phyloP scores from a whole-genome alignment of 176 grass and related monocot genomes.

The Pontederia crassipes region DNA sequence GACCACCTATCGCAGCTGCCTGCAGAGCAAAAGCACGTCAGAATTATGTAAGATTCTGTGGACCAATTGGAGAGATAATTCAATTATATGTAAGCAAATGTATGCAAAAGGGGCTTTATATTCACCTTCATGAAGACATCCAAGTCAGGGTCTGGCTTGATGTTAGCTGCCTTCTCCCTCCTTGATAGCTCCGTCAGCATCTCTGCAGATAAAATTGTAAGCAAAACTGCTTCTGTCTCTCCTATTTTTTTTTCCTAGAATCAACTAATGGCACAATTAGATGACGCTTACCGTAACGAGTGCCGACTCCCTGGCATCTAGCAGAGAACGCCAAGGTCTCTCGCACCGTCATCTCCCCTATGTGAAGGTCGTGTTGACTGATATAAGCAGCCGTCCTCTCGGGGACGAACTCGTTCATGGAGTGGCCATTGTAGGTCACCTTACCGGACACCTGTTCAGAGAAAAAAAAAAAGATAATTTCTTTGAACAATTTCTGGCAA shows the following conservation, averaged over 20 bases:
- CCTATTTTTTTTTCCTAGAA: too few relatives aligned
- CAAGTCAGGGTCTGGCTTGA: constrained; percentile 82
- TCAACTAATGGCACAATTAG: background rate
- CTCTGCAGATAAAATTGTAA: constrained; percentile 18
- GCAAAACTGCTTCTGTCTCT: too few relatives aligned
- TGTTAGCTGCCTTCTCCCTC: constrained; percentile 82
- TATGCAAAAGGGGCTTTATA: background rate
- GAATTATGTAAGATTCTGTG: too few relatives aligned
- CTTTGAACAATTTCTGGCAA: too few relatives aligned
- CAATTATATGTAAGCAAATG: background rate
- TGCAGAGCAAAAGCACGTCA: constrained; percentile 7
- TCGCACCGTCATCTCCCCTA: constrained; percentile 94
- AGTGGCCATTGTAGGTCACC: constrained; percentile 86
- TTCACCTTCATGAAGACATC: constrained; percentile 95
- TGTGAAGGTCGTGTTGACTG: constrained; percentile 90
- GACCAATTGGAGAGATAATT: too few relatives aligned
- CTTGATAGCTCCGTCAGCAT: constrained; percentile 74
- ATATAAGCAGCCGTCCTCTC: constrained; percentile 91
- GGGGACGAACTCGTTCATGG: constrained; percentile 77
- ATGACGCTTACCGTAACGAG: constrained; percentile 45
- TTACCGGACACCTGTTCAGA: constrained; percentile 40
- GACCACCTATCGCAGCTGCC: constrained; percentile 50
- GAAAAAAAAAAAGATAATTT: too few relatives aligned
- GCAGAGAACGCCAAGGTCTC: constrained; percentile 89
- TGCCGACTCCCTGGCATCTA: constrained; percentile 82